Percentiles rank a stretch among this genome's conserved stretches.
Conservation (phyloP, 331 rosid genomes). For the Malus hybrid region DNA sequence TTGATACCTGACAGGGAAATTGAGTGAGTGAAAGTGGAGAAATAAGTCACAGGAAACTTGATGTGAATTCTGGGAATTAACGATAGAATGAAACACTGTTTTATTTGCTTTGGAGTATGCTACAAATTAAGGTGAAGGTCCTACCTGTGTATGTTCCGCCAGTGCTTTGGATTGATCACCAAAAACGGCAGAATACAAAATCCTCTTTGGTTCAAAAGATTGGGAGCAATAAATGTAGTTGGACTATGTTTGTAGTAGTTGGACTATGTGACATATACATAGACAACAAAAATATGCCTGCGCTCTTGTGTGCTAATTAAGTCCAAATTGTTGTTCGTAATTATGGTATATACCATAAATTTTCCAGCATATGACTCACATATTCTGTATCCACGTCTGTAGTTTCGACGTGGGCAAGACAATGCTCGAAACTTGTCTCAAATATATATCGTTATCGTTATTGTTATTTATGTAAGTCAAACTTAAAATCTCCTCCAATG, state of each 20-base stretch:
- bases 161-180: conserved; percentile 7
- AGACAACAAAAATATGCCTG: background rate
- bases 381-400: too few relatives aligned
- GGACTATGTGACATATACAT: background rate
- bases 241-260: too few relatives aligned
- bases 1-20: background rate
- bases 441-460: too few relatives aligned
- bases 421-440: too few relatives aligned
- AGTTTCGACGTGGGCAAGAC: too few relatives aligned
- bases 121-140: background rate
- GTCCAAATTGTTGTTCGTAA: background rate
- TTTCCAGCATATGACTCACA: too few relatives aligned
- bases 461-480: too few relatives aligned
- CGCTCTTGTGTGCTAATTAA: background rate
- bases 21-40: background rate
- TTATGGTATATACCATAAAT: background rate
- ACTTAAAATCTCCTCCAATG: too few relatives aligned
- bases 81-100: background rate
- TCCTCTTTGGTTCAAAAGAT: background rate
- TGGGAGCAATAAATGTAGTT: background rate
- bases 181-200: background rate
- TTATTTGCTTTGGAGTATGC: background rate
- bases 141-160: background rate
- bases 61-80: background rate
- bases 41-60: background rate